These are phyloP conservation scores for Hansfordia pulvinata DNA, from an alignment of 2,329 filamentous ascomycete species.

Conservation along the genomic window DNA sequence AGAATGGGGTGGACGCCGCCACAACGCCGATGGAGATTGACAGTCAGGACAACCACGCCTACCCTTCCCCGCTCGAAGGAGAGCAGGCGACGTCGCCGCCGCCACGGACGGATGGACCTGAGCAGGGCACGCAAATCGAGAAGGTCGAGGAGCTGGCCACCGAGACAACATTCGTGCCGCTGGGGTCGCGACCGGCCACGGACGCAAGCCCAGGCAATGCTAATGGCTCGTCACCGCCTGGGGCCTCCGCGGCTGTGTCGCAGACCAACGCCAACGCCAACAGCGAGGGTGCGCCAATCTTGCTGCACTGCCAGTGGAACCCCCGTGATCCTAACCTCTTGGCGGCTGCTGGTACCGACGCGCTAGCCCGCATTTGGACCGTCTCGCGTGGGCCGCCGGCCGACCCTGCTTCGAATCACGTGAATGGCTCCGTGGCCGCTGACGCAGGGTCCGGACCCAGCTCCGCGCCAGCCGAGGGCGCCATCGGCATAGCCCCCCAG, in stretches of 20 bases:
- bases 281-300: conserved; percentile 40
- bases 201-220: too few relatives aligned
- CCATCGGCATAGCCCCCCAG: conserved; percentile 20
- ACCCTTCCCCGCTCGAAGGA: conserved; percentile 49
- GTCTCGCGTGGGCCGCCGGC: conserved; percentile 38
- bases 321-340: conserved; percentile 49
- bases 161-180: conserved; percentile 46
- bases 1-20: conserved; percentile 37
- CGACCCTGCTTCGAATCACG: conserved; percentile 32
- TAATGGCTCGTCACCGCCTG: too few relatives aligned
- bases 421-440: too few relatives aligned
- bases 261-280: conserved; percentile 17
- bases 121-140: conserved; percentile 50
- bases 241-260: conserved; percentile 21
- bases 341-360: conserved; percentile 55
- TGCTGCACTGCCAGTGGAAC: conserved; percentile 59
- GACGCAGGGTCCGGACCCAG: too few relatives aligned
- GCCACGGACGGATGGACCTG: conserved; percentile 45
- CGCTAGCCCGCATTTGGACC: conserved; percentile 57
- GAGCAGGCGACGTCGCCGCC: conserved; percentile 38
- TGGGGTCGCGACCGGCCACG: conserved; percentile 24
- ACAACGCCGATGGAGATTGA: conserved; percentile 49
- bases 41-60: conserved; percentile 43
- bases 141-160: conserved; percentile 47
- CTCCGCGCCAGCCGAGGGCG: too few relatives aligned